phyloP scores from a whole-genome alignment of 345 rosid genomes.

The Viola odorata region DNA sequence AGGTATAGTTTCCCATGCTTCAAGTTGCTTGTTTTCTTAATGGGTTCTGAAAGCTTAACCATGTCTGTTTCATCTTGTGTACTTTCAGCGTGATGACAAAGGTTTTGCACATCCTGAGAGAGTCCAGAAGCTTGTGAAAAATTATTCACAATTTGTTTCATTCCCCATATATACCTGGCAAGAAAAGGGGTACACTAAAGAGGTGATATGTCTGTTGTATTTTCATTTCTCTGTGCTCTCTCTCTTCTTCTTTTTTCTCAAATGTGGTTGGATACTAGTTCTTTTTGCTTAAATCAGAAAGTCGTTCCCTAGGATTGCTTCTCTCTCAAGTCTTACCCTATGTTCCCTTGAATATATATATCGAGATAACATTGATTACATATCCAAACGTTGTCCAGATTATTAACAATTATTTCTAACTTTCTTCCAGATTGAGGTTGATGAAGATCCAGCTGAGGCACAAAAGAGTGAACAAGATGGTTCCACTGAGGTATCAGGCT shows the following conservation, averaged over 20 bases:
- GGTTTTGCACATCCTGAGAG: constrained; percentile 89
- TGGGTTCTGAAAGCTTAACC: constrained; percentile 9
- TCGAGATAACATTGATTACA: no score
- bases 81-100: constrained; percentile 67
- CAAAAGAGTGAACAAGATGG: constrained; percentile 50
- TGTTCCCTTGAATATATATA: no score
- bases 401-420: not conserved
- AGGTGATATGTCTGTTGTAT: constrained; percentile 38
- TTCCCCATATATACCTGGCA: constrained; percentile 99
- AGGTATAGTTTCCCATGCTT: constrained; percentile 36
- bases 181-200: constrained; percentile 92
- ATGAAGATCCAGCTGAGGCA: constrained; percentile 80
- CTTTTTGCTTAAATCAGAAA: no score
- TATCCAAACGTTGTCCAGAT: no score
- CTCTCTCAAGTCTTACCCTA: not conserved
- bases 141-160: constrained; percentile 95
- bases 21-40: constrained; percentile 6
- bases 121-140: constrained; percentile 86
- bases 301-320: no score
- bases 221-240: no score
- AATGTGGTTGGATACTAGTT: no score
- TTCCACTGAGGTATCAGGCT: constrained; percentile 47
- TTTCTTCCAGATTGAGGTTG: constrained; percentile 77
- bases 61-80: constrained; percentile 9
- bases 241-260: no score